A percentile compares a stretch with the other conserved stretches of the same genome.
These are phyloP conservation scores for Pterocarpus macrocarpus DNA, from an alignment of 306 rosid genomes.

Conservation along the genomic window DNA sequence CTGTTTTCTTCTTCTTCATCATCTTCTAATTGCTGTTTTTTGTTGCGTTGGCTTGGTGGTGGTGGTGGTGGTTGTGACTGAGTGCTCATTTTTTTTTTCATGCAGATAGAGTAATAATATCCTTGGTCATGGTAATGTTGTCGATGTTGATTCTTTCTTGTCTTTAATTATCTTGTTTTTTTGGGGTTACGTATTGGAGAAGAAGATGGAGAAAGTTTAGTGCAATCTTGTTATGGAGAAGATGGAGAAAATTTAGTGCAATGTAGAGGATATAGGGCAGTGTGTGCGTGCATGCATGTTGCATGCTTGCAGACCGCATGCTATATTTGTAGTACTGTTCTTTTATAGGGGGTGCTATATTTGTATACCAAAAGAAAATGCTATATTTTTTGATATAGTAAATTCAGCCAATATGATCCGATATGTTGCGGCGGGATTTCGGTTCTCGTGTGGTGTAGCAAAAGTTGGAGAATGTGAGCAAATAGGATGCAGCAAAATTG, in stretches of 20 bases:
- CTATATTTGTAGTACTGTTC: conserved; percentile 38
- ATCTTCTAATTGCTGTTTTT: neutral
- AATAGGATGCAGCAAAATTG: neutral
- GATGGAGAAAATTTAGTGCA: conserved; percentile 45
- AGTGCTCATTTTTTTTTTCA: conserved; percentile 47
- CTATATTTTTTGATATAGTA: conserved; percentile 17
- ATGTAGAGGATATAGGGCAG: conserved; percentile 37
- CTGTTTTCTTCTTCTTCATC: conserved; percentile 43
- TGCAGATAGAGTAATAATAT: neutral
- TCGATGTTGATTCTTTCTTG: conserved; percentile 2
- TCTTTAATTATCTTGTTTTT: conserved; percentile 2
- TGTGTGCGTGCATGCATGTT: neutral
- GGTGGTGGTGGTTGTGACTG: conserved; percentile 24
- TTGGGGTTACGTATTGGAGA: conserved; percentile 31
- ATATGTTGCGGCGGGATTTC: neutral
- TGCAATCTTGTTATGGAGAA: neutral
- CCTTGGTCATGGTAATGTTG: conserved; percentile 6
- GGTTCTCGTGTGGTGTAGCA: neutral
- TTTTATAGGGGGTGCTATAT: conserved; percentile 11
- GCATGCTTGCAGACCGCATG: conserved; percentile 40
- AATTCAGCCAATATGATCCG: neutral
- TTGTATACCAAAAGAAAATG: neutral
- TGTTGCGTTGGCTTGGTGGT: neutral
- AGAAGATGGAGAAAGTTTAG: conserved; percentile 52
- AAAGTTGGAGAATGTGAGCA: neutral